phyloP scores from a whole-genome alignment of 164 flowering plant species.

The Umbellularia californica region DNA sequence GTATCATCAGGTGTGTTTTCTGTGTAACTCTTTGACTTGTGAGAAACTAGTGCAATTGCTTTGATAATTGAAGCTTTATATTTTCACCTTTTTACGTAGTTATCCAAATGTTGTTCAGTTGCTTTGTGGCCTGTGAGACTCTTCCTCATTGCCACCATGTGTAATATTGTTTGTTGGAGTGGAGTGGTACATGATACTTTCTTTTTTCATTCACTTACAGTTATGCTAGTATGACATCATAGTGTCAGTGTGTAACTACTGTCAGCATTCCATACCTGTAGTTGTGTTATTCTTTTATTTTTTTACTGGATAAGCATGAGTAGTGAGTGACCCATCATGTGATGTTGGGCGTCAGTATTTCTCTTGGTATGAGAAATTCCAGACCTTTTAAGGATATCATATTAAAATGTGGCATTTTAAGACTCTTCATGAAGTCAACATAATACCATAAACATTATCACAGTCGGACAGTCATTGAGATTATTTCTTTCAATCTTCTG shows the following conservation, averaged over 20 bases:
- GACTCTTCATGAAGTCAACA: no score
- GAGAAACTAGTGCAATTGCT: not conserved
- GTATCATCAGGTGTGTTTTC: conserved; percentile 71
- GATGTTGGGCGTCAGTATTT: not conserved
- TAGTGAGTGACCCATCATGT: not conserved
- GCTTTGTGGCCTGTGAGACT: not conserved
- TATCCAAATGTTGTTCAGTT: not conserved
- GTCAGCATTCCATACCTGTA: not conserved
- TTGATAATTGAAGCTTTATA: not conserved
- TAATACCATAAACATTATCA: not conserved
- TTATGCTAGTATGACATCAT: not conserved
- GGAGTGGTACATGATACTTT: not conserved
- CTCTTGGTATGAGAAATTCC: not conserved
- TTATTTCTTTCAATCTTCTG: not conserved
- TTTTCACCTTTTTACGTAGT: not conserved
- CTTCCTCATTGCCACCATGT: not conserved
- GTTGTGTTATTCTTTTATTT: not conserved
- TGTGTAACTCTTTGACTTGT: not conserved
- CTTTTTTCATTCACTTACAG: not conserved
- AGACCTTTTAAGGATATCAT: not conserved
- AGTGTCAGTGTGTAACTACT: not conserved
- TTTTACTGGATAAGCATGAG: not conserved
- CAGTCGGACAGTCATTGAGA: not conserved
- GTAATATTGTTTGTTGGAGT: no score
- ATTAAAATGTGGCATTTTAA: no score